A percentile compares a stretch with the other conserved stretches of the same genome.
Evolutionary conservation across 305 asterid genomes (phyloP).

Genomic region (Fraxinus ornus): DNA sequence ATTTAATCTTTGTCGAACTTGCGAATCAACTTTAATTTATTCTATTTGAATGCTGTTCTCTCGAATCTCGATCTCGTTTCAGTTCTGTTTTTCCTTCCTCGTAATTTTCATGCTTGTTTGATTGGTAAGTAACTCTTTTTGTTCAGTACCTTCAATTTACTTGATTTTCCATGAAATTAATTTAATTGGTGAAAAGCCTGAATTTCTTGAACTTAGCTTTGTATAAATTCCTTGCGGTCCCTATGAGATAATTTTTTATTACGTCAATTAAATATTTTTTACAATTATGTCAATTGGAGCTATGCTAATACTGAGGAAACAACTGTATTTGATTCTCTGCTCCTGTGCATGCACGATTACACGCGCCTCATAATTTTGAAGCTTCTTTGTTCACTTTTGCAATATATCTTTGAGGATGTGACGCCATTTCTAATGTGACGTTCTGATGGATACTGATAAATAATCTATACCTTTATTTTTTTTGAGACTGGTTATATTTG

Average conservation of each 20-base stretch:
- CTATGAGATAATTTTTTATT: background rate
- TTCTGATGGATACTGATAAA: background rate
- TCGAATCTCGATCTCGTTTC: background rate
- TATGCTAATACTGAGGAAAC: conserved; percentile 7
- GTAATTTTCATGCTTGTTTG: background rate
- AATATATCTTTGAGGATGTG: background rate
- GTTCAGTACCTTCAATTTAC: background rate
- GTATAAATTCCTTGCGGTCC: conserved; percentile 1
- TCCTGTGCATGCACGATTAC: conserved; percentile 2
- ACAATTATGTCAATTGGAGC: background rate
- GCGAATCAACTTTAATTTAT: conserved; percentile 7
- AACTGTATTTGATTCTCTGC: background rate
- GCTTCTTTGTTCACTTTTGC: background rate
- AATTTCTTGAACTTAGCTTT: conserved; percentile 15
- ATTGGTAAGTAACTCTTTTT: background rate
- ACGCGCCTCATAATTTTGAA: background rate
- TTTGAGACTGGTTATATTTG: conserved; percentile 11
- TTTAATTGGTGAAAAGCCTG: conserved; percentile 6
- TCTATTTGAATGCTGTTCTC: conserved; percentile 25
- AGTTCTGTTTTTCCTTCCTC: background rate
- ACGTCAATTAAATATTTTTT: background rate
- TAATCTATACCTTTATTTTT: conserved; percentile 10
- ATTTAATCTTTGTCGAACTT: conserved; percentile 8
- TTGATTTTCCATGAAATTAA: background rate
- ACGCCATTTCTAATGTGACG: background rate